Conservation (phyloP, 371 early-diverging fungal species). For the Mortierella sp. region DNA sequence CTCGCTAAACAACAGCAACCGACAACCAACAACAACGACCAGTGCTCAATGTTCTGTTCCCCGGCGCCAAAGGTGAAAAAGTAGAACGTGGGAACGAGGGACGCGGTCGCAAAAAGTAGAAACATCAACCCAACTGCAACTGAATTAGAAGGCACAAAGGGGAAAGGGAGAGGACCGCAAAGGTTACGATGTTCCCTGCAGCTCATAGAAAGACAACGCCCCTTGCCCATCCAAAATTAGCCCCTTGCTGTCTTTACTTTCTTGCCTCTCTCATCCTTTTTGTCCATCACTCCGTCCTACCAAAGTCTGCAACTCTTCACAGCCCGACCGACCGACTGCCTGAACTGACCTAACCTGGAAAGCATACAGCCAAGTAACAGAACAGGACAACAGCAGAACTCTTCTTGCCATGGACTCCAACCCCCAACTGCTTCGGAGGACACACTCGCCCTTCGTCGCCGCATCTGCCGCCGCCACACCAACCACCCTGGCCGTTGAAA, state of each 20-base stretch:
- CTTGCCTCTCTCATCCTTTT: not conserved
- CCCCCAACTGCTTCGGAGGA: slow-evolving; percentile 49
- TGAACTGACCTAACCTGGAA: not conserved
- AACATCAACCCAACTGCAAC: not conserved
- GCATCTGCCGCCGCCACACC: slow-evolving; percentile 37
- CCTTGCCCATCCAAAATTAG: not conserved
- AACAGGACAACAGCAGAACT: not conserved
- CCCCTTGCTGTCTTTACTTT: not conserved
- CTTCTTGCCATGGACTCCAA: slow-evolving; percentile 38
- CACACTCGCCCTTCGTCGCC: slow-evolving; percentile 54
- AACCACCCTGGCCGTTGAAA: slow-evolving; percentile 39
- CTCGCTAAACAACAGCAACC: not conserved
- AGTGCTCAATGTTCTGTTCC: not conserved
- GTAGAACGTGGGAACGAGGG: too few relatives aligned
- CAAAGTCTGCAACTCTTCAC: not conserved
- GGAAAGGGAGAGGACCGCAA: not conserved
- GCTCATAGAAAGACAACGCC: not conserved
- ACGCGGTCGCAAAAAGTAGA: not conserved
- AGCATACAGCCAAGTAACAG: not conserved
- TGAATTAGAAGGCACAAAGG: not conserved
- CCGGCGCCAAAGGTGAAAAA: not conserved
- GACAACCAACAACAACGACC: too few relatives aligned
- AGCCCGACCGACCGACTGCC: not conserved
- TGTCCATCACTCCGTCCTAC: not conserved
- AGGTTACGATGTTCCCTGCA: not conserved